These are phyloP conservation scores for Lavandula angustifolia DNA, from an alignment of 257 asterid genomes.

Conservation along the genomic window DNA sequence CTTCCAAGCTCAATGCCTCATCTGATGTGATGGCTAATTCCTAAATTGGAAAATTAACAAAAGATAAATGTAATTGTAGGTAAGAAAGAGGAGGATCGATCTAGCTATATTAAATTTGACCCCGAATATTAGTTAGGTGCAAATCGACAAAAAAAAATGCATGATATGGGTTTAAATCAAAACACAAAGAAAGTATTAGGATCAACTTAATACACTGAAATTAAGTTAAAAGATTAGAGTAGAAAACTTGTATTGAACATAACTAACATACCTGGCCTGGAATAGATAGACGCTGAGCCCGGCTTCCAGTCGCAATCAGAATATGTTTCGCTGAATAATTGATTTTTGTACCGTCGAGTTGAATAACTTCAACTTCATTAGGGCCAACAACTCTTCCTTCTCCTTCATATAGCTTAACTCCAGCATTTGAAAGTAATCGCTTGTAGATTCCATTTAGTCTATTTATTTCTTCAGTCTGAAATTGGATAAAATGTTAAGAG, in stretches of 20 bases:
- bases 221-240: slow-evolving; percentile 3
- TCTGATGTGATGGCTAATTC: slow-evolving; percentile 97
- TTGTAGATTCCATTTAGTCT: slow-evolving; percentile 91
- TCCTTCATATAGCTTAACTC: slow-evolving; percentile 94
- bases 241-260: slow-evolving; percentile 12
- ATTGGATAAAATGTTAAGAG: background rate
- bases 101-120: no score
- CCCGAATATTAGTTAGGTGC: no score
- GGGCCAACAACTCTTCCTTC: slow-evolving; percentile 94
- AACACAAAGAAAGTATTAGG: background rate
- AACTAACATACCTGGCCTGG: slow-evolving; percentile 71
- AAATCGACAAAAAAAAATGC: background rate
- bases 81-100: no score
- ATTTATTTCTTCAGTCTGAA: slow-evolving; percentile 89
- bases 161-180: background rate
- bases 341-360: slow-evolving; percentile 92
- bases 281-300: slow-evolving; percentile 79
- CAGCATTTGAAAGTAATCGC: slow-evolving; percentile 81
- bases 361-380: slow-evolving; percentile 87
- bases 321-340: slow-evolving; percentile 84
- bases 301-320: slow-evolving; percentile 90
- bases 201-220: slow-evolving; percentile 19
- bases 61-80: slow-evolving; percentile 2
- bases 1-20: slow-evolving; percentile 98
- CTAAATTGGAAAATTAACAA: slow-evolving; percentile 38